Evolutionary conservation across 352 stramenopile genomes (phyloP).

Genomic region (Globisporangium okanoganense): DNA sequence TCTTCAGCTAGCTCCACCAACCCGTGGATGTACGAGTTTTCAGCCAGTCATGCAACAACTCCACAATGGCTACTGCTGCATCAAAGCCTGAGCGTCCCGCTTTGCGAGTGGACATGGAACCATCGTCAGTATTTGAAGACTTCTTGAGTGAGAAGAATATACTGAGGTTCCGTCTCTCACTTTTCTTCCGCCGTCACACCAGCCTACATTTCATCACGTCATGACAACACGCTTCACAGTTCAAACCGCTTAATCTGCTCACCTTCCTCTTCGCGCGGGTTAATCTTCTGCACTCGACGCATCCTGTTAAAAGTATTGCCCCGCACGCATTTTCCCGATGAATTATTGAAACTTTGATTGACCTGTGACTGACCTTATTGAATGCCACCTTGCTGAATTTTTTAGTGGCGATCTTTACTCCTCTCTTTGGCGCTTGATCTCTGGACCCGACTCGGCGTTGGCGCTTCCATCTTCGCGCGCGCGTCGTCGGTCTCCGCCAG

Average conservation of each 20-base stretch:
- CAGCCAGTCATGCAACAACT: too few relatives aligned
- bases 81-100: too few relatives aligned
- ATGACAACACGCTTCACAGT: neutral
- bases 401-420: conserved; percentile 1
- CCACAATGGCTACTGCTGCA: too few relatives aligned
- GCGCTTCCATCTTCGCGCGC: neutral
- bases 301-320: neutral
- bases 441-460: conserved; percentile 7
- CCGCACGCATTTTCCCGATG: neutral
- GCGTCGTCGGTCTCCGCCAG: conserved; percentile 16
- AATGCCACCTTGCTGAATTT: neutral
- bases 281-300: neutral
- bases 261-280: neutral
- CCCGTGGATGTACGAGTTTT: too few relatives aligned
- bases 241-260: neutral
- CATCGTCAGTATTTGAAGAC: too few relatives aligned
- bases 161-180: neutral
- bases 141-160: neutral
- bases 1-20: too few relatives aligned
- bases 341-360: neutral
- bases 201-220: neutral
- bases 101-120: too few relatives aligned
- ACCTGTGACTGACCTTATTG: neutral
- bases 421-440: conserved; percentile 32
- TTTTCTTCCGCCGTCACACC: neutral